Evolutionary conservation across 306 rosid species (phyloP), one percentile per base, ranked within the genome.

Genomic region (apple (Malus domestica)): DNA sequence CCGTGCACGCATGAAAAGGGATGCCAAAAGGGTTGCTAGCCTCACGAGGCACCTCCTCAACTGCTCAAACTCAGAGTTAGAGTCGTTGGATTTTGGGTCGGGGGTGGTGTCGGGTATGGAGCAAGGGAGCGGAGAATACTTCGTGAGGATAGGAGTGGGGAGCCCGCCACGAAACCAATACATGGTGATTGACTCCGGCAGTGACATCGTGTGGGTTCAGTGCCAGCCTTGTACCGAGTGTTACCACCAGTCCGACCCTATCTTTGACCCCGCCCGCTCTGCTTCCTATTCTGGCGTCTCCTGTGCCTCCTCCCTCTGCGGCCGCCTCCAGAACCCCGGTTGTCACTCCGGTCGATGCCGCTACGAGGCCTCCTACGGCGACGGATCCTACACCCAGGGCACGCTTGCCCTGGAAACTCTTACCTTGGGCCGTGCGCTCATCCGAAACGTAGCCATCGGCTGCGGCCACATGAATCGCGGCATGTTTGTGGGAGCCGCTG

Each of bases 401-500:
- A 88, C 93, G 3, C 96, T 93, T 14, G 97, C 96, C 25, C 78
- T 93, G 0, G 98, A 93, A 57, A 91, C 98, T 1, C 76, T 93
- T 19, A 90, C 97, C 0, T 32, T 93, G 16, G 98, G 97, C 7
- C 77, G 79, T 27, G 84, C 89, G 15, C 18, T 84, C 25, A 86
- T 93, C 67, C 86, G 83, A 5, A 80, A 88, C 32, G 82, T 91
- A 5, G 98, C 97, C 15, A 93, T 93, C 73, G 98, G 98, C 16
- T 93, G 98, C 79, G 98, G 98, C 25, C 97, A 91, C 59, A 85
- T 78, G 85, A 93, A 93, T 11, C 88, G 74, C 42, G 98, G 98
- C 13, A 91, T 93, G 98, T 93, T 93, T 45, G 89, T 90, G 0
- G 98, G 93, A 46, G 98, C 98, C 0, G 96, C 96, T 2, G 98